Percentiles rank a stretch among this genome's conserved stretches.
These are phyloP conservation scores for Microcyclosporella mali DNA, from an alignment of 2,329 filamentous ascomycete species.

Conservation along the genomic window DNA sequence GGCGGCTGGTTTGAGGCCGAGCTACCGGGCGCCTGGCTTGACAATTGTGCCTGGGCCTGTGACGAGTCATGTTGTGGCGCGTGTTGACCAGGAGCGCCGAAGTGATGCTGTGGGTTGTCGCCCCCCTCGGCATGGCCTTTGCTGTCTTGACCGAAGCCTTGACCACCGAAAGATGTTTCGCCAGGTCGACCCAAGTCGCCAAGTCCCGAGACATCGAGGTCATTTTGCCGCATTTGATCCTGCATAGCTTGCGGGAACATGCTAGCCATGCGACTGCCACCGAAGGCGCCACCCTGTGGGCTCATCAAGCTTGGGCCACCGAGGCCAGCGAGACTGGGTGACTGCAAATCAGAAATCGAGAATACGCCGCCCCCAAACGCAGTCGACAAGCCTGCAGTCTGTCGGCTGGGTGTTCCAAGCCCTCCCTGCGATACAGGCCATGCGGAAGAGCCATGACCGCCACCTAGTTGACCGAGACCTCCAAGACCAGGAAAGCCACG, in stretches of 20 bases:
- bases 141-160: slow-evolving; percentile 17
- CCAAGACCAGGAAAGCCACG: slow-evolving; percentile 63
- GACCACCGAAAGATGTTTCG: slow-evolving; percentile 49
- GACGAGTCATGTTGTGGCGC: slow-evolving; percentile 15
- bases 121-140: neutral
- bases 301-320: slow-evolving; percentile 62
- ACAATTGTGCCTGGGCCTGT: slow-evolving; percentile 11
- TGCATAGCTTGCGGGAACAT: slow-evolving; percentile 91
- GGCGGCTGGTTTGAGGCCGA: slow-evolving; percentile 63
- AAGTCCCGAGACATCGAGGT: slow-evolving; percentile 46
- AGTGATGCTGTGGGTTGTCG: slow-evolving; percentile 15
- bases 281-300: slow-evolving; percentile 48
- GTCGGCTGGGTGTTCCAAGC: slow-evolving; percentile 66
- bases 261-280: slow-evolving; percentile 46
- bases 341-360: slow-evolving; percentile 74
- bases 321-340: slow-evolving; percentile 61
- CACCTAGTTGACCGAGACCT: slow-evolving; percentile 40
- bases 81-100: slow-evolving; percentile 15
- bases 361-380: slow-evolving; percentile 54
- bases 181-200: slow-evolving; percentile 38
- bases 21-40: slow-evolving; percentile 35
- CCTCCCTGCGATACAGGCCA: slow-evolving; percentile 60
- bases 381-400: slow-evolving; percentile 45
- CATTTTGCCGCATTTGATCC: slow-evolving; percentile 68
- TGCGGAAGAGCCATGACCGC: slow-evolving; percentile 54